phyloP scores from a whole-genome alignment of 352 stramenopile species.

The Discostella stelligera region DNA sequence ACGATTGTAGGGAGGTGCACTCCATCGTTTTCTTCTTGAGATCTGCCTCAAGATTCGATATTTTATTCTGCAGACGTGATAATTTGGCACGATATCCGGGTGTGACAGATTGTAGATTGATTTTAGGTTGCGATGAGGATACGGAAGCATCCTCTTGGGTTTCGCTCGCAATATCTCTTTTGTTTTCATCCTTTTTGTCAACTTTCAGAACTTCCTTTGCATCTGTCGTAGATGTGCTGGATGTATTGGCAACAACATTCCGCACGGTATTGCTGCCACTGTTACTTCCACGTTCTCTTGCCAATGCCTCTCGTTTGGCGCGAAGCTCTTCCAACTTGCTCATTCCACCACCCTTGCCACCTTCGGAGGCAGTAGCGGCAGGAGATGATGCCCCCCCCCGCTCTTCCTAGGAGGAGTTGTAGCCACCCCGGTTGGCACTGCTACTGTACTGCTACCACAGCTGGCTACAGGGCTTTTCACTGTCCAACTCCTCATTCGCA shows the following conservation, averaged over 20 bases:
- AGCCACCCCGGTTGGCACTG: background rate
- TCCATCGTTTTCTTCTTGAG: slow-evolving; percentile 39
- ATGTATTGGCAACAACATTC: background rate
- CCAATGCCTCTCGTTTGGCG: slow-evolving; percentile 27
- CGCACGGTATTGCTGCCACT: background rate
- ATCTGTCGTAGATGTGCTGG: background rate
- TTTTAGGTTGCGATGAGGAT: background rate
- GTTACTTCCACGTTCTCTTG: slow-evolving; percentile 9
- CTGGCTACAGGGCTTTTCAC: background rate
- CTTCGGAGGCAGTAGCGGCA: background rate
- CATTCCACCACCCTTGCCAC: background rate
- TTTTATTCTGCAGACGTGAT: slow-evolving; percentile 27
- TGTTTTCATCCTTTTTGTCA: background rate
- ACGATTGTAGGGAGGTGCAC: slow-evolving; percentile 39
- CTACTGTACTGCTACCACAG: background rate
- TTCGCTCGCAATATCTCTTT: background rate
- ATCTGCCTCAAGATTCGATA: slow-evolving; percentile 22
- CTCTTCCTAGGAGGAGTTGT: slow-evolving; percentile 9
- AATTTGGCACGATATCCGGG: slow-evolving; percentile 41
- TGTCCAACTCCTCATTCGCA: background rate
- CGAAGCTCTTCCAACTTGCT: slow-evolving; percentile 53
- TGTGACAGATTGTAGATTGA: slow-evolving; percentile 30
- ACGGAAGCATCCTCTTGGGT: background rate
- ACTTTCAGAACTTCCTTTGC: background rate
- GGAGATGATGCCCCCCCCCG: slow-evolving; percentile 7